A percentile compares a stretch with the other conserved stretches of the same genome.
Conservation (phyloP, 2,329 filamentous ascomycete genomes). For the Botrytis tulipae region DNA sequence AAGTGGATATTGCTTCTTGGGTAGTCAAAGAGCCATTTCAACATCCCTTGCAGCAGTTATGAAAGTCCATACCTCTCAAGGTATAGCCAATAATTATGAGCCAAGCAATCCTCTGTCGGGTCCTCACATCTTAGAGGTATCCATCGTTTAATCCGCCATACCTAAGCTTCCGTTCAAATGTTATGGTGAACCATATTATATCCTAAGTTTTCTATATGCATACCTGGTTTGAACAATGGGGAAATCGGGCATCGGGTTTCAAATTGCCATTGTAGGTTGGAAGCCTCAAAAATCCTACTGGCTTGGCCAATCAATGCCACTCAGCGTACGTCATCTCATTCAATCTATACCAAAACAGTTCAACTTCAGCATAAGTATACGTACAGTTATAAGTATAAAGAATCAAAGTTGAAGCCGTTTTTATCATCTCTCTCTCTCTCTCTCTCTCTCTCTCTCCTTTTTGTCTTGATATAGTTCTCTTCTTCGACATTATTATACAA, state of each 20-base stretch:
- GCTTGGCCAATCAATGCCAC: not conserved
- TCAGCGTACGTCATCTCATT: not conserved
- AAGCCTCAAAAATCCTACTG: not conserved
- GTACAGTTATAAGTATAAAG: not conserved
- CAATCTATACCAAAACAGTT: not conserved
- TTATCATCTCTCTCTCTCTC: no score
- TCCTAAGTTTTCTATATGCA: not conserved
- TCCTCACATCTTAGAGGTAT: not conserved
- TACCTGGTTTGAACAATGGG: not conserved
- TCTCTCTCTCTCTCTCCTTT: no score
- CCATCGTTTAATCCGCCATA: not conserved
- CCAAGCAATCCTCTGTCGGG: not conserved
- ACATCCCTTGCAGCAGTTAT: not conserved
- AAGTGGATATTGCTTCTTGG: not conserved
- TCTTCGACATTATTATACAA: not conserved
- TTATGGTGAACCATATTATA: not conserved
- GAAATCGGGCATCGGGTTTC: not conserved
- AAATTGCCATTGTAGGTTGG: not conserved
- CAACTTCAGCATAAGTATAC: not conserved
- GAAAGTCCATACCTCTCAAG: not conserved
- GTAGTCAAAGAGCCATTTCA: not conserved
- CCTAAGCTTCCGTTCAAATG: not conserved
- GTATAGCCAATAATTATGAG: not conserved
- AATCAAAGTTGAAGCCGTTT: not conserved
- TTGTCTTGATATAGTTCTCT: not conserved